These are phyloP conservation scores for Syzygium malaccense DNA, from an alignment of 441 rosid species.

Conservation along the genomic window DNA sequence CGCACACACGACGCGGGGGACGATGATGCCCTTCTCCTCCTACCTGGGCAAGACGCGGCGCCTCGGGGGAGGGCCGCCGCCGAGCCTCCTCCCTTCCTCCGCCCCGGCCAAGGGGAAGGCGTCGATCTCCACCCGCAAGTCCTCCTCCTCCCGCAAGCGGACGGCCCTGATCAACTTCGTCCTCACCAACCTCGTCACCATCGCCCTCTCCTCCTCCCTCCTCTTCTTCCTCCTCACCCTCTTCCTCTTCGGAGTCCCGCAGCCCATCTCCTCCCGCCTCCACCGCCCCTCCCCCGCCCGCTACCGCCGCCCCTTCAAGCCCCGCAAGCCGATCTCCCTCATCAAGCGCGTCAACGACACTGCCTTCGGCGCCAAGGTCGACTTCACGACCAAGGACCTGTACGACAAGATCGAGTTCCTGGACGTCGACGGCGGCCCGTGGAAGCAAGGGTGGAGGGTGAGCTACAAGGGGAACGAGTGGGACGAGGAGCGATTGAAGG, in stretches of 20 bases:
- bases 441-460: conserved; percentile 97
- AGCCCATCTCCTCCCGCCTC: conserved; percentile 47
- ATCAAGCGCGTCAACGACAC: conserved; percentile 7
- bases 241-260: conserved; percentile 68
- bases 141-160: conserved; percentile 39
- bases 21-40: conserved; percentile 64
- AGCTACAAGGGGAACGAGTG: conserved; percentile 77
- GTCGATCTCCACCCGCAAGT: conserved; percentile 31
- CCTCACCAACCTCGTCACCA: conserved; percentile 61
- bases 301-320: conserved; percentile 18
- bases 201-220: conserved; percentile 59
- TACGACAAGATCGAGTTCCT: conserved; percentile 86
- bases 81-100: conserved; percentile 55
- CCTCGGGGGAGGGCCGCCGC: conserved; percentile 28
- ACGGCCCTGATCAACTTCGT: conserved; percentile 56
- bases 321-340: conserved; percentile 23
- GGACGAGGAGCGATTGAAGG: conserved; percentile 78
- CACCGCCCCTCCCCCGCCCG: conserved; percentile 20
- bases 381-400: conserved; percentile 72
- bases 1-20: not conserved
- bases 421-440: conserved; percentile 84
- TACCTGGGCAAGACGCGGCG: conserved; percentile 67
- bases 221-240: conserved; percentile 70
- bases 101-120: conserved; percentile 44
- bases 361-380: conserved; percentile 43